Evolutionary conservation across 208 protist genomes (phyloP), one percentile per base, ranked within the genome.

Genomic region (Angomonas ambiguus): DNA sequence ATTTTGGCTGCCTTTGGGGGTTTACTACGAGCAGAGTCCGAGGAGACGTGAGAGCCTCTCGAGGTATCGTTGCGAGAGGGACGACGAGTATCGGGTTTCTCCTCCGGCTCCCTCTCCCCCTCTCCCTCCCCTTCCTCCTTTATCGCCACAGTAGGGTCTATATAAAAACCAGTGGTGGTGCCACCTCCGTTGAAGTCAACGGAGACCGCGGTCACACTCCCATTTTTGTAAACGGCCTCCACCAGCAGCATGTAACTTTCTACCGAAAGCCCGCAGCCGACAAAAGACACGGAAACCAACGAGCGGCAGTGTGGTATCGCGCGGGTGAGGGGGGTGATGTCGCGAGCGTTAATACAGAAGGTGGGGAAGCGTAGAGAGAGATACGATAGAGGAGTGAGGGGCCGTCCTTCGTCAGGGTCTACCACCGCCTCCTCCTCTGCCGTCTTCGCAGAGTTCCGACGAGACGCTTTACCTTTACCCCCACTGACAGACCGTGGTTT

Each of bases 291-390:
- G 2, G 82, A 78, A 4, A 92, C 72, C 53, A 96, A 79, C 27
- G 87, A 83, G 1, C 71, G 58, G 76, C 91, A 96, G 80, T 93
- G 77, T 35, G 87, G 83, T 11, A 96, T 94, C 18, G 88, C 85
- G 33, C 80, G 79, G 56, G 74, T 80, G 30, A 96, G 72, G 27
- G 91, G 88, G 28, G 74, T 83, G 68, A 94, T 90, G 78, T 96
- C 91, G 5, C 87, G 86, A 61, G 86, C 73, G 53, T 95, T 92
- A n/a, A 96, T 59, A 65, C 86, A 94, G 67, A 91, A 93, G 28
- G 76, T 78, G 1, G 87, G 76, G 60, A 90, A 72, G 27, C 85
- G 88, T 58, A 96, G 69, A 20, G 63, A 58, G 42, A 96, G 72
- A 49, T 75, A 83, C n/a, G 83, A 91, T 11, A 60, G 71, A 13